Evolutionary conservation across 1,284 basidiomycete species (phyloP).

Genomic region (Ustilago esculenta): DNA sequence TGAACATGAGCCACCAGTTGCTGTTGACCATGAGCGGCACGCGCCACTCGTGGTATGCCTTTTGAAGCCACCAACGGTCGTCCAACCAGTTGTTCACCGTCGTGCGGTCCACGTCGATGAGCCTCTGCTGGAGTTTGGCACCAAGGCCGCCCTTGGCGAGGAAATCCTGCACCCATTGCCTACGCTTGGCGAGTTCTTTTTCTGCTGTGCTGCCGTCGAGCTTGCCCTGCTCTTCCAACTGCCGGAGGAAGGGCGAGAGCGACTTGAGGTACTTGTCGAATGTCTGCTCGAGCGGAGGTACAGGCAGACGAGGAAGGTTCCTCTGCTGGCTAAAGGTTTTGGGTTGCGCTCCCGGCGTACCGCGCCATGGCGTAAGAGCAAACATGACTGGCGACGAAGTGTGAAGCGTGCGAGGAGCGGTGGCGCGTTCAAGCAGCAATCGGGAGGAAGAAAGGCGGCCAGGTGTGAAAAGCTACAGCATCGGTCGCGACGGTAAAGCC

Average conservation of each 20-base stretch:
- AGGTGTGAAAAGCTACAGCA: constrained; percentile 29
- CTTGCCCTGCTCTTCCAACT: constrained; percentile 71
- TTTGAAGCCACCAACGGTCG: constrained; percentile 91
- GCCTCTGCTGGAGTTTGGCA: constrained; percentile 77
- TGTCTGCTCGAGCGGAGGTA: constrained; percentile 81
- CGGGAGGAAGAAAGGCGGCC: constrained; percentile 18
- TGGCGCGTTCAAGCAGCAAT: constrained; percentile 14
- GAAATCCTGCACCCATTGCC: constrained; percentile 78
- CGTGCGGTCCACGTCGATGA: constrained; percentile 82
- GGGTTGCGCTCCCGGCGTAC: constrained; percentile 52
- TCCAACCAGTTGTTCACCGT: constrained; percentile 95
- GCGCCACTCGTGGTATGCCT: constrained; percentile 90
- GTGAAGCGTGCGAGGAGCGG: constrained; percentile 22
- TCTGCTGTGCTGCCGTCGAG: constrained; percentile 70
- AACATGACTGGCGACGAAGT: constrained; percentile 62
- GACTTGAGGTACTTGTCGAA: constrained; percentile 82
- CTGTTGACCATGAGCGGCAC: constrained; percentile 88
- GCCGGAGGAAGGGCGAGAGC: constrained; percentile 80
- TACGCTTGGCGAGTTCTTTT: constrained; percentile 74
- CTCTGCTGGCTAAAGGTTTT: constrained; percentile 69
- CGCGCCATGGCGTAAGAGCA: constrained; percentile 65
- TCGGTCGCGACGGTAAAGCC: not conserved
- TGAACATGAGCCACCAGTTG: constrained; percentile 96
- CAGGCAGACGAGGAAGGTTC: constrained; percentile 77
- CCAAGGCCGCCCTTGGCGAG: constrained; percentile 75